Evolutionary conservation across 2,329 filamentous ascomycete species (phyloP).

Genomic region (Fusarium odoratissimum): DNA sequence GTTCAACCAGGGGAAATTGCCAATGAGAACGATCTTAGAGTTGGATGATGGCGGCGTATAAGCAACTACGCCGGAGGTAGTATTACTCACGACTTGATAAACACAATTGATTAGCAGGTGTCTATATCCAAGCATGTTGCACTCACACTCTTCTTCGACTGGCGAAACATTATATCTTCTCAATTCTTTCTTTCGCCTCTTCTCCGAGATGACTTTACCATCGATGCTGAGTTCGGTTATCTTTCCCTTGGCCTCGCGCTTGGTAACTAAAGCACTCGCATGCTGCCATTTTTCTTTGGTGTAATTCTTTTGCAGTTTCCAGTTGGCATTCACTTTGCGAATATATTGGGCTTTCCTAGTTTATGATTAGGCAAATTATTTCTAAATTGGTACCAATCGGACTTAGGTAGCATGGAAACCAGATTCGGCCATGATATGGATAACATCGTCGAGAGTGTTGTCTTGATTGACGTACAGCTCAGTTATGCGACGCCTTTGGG

Average conservation of each 20-base stretch:
- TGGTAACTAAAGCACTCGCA: not conserved
- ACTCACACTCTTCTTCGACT: accelerated
- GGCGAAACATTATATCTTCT: not conserved
- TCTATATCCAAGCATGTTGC: accelerated
- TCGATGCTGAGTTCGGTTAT: accelerated
- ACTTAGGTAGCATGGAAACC: constrained; percentile 4
- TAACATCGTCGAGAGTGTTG: constrained; percentile 13
- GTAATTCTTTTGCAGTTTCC: constrained; percentile 15
- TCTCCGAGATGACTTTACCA: not conserved
- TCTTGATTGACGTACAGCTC: constrained; percentile 1
- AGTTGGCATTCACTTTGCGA: not conserved
- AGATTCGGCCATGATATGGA: not conserved
- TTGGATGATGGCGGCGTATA: not conserved
- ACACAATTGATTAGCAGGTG: not conserved
- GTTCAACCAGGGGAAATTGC: not conserved
- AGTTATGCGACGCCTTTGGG: not conserved
- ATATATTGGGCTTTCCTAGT: too few species aligned
- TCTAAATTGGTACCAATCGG: accelerated
- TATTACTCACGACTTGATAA: accelerated
- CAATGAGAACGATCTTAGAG: accelerated
- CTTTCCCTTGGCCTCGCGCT: not conserved
- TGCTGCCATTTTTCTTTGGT: constrained; percentile 5
- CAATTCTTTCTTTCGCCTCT: not conserved
- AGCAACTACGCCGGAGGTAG: not conserved
- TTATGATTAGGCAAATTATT: too few species aligned